These are phyloP conservation scores for Thalassiosira livingstoniorum DNA, from an alignment of 352 stramenopile species.

Conservation along the genomic window DNA sequence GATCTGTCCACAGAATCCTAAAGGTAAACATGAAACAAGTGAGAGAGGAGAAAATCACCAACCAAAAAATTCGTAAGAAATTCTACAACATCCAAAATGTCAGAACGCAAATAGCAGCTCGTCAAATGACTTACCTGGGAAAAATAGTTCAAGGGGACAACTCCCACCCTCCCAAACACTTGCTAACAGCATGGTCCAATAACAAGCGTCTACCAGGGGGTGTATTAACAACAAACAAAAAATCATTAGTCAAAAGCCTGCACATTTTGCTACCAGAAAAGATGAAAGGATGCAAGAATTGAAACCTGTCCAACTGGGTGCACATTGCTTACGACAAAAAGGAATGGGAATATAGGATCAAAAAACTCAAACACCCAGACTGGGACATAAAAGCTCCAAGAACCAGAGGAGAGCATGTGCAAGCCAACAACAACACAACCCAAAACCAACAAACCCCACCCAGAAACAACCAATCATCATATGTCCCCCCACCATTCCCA, in stretches of 20 bases:
- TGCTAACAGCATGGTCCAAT: slow-evolving; percentile 29
- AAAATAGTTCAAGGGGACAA: slow-evolving; percentile 7
- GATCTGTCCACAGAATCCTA: slow-evolving; percentile 29
- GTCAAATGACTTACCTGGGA: slow-evolving; percentile 28
- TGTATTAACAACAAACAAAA: slow-evolving; percentile 27
- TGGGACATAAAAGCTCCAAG: not conserved
- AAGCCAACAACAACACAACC: not conserved
- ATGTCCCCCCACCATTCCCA: no score
- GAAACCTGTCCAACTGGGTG: not conserved
- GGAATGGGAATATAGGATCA: not conserved
- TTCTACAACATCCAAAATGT: slow-evolving; percentile 33
- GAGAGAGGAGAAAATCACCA: slow-evolving; percentile 29
- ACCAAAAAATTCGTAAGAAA: slow-evolving; percentile 9
- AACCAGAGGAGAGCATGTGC: not conserved
- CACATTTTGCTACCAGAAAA: slow-evolving; percentile 1
- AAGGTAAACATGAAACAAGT: slow-evolving; percentile 33
- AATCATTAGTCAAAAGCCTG: slow-evolving; percentile 26
- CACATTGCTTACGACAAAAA: not conserved
- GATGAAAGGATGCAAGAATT: not conserved
- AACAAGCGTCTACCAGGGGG: slow-evolving; percentile 21
- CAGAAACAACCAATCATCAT: no score
- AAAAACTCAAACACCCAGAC: not conserved
- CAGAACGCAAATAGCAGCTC: not conserved
- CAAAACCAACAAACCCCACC: not conserved
- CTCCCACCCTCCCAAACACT: not conserved